Base-by-base conservation (phyloP, 1,284 basidiomycete species). In the Tilletia indica region DNA sequence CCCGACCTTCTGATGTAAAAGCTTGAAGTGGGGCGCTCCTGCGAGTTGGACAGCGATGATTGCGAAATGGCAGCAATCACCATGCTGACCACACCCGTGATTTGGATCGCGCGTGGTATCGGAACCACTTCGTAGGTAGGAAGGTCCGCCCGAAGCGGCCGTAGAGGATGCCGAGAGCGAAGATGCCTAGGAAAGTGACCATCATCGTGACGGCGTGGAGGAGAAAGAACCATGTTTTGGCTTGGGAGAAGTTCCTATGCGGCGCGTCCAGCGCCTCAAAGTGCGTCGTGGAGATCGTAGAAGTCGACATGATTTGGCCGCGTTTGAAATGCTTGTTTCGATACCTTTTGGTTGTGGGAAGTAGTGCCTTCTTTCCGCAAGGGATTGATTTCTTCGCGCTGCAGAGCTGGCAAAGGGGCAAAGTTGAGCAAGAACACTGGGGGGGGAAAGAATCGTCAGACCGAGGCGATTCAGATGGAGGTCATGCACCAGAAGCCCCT, bases 121-220 rank as follows among this genome's bases (percentile, higher is more conserved):
- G 86, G 83, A 89, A 90, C 90, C 90, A 91, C 0, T 80, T 83
- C 0, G 84, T 84, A 16, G 61, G 61, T 8, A 86, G 86, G 75
- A 88, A 86, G 0, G 88, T 89, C 68, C 90, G 85, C 31, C 88
- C 84, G 74, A 88, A 89, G 48, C 90, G 86, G 0, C 88, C 89
- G 36, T 90, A 75, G 39, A 91, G 84, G 1, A 87, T 88, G 4
- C 89, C 90, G 21, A 85, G 79, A 2, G 90, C 90, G 0, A 91
- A 84, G 48, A 91, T 82, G 6, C 91, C 63, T 72, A 90, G 84
- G 76, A 90, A 90, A 0, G 88, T 90, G 36, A 89, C 69, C 5
- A 80, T 73, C 78, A 81, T 79, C 48, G 79, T 68, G 71, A 78
- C 70, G 76, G 76, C 74, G 70, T 80, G 78, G 1, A 71, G 74